Percentiles rank a stretch among this genome's conserved stretches.
Conservation (phyloP, 1,284 basidiomycete species). For the Papiliotrema flavescens region DNA sequence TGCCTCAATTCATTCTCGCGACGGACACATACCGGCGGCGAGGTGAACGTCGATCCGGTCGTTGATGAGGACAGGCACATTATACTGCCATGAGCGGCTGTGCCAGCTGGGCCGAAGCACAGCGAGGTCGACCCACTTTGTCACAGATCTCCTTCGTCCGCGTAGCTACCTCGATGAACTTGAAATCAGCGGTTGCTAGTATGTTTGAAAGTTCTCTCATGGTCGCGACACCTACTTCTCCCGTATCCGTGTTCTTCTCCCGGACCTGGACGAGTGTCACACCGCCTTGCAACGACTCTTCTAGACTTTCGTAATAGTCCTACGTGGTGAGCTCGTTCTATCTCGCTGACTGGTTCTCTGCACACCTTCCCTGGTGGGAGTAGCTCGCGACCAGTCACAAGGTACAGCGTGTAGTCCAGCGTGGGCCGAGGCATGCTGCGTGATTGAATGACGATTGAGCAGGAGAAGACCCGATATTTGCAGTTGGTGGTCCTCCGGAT, state of each 20-base stretch:
- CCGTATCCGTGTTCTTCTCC: slow-evolving; percentile 76
- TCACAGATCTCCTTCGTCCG: slow-evolving; percentile 71
- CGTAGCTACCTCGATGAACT: slow-evolving; percentile 77
- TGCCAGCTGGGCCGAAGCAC: background rate
- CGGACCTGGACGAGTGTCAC: slow-evolving; percentile 87
- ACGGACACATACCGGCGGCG: slow-evolving; percentile 54
- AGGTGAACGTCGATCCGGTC: slow-evolving; percentile 85
- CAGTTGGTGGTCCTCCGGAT: no score
- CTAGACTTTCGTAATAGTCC: slow-evolving; percentile 72
- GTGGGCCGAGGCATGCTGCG: slow-evolving; percentile 25
- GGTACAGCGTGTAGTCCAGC: slow-evolving; percentile 74
- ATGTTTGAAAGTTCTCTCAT: slow-evolving; percentile 8
- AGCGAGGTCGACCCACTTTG: slow-evolving; percentile 45
- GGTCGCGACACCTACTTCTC: slow-evolving; percentile 55
- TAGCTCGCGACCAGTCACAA: slow-evolving; percentile 78
- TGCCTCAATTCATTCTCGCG: background rate
- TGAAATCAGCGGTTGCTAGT: background rate
- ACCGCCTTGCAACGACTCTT: slow-evolving; percentile 78
- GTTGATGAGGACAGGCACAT: slow-evolving; percentile 84
- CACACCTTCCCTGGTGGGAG: slow-evolving; percentile 73
- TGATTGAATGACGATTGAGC: no score
- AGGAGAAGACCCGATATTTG: no score
- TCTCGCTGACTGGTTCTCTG: no score
- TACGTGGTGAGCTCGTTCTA: slow-evolving; percentile 42
- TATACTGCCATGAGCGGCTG: slow-evolving; percentile 53